phyloP scores from a whole-genome alignment of 1,284 basidiomycete genomes.

The Boletus subluridellus region DNA sequence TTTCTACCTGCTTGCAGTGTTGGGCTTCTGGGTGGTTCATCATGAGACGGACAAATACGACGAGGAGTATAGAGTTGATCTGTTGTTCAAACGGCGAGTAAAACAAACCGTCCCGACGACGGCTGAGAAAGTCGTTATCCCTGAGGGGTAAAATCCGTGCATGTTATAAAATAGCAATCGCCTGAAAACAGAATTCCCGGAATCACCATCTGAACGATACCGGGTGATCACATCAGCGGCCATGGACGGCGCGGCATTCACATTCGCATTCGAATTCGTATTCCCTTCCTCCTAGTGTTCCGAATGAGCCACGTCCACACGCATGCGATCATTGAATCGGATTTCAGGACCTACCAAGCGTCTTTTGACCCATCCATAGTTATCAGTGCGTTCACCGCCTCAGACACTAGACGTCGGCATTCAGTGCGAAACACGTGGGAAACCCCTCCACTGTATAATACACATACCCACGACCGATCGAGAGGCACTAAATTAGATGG shows the following conservation, averaged over 20 bases:
- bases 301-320: background rate
- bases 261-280: too few relatives aligned
- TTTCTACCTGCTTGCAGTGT: constrained; percentile 36
- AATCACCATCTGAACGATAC: constrained; percentile 9
- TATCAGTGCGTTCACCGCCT: constrained; percentile 9
- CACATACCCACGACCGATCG: background rate
- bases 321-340: too few relatives aligned
- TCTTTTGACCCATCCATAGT: constrained; percentile 12
- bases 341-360: constrained; percentile 9
- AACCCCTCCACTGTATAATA: constrained; percentile 5
- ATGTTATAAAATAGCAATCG: background rate
- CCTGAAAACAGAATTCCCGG: constrained; percentile 15
- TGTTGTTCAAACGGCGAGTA: background rate
- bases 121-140: constrained; percentile 11
- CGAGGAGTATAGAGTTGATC: constrained; percentile 14
- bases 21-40: constrained; percentile 35
- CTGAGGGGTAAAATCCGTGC: background rate
- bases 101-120: constrained; percentile 24
- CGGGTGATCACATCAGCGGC: constrained; percentile 17
- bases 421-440: constrained; percentile 10
- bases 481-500: background rate
- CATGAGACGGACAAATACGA: constrained; percentile 35
- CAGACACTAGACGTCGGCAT: constrained; percentile 6
- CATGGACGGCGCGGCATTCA: constrained; percentile 10
- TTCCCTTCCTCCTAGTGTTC: constrained; percentile 11